These are phyloP conservation scores for Trifolium fragiferum DNA, from an alignment of 306 rosid species.

Conservation along the genomic window DNA sequence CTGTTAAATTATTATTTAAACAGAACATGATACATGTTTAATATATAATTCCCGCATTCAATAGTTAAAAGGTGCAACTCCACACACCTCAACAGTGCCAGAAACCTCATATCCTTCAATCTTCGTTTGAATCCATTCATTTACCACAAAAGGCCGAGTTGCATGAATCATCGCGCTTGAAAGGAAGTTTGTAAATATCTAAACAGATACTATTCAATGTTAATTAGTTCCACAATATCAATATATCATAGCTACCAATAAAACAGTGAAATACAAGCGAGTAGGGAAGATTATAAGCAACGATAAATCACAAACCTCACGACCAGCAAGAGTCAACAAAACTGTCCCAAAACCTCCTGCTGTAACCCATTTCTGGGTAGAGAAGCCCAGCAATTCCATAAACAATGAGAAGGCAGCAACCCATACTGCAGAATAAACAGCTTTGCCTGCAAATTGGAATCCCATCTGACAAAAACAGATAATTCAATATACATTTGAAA, in stretches of 20 bases:
- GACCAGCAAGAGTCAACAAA: conserved; percentile 95
- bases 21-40: conserved; percentile 13
- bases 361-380: conserved; percentile 95
- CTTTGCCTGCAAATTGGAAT: conserved; percentile 92
- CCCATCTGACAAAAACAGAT: conserved; percentile 73
- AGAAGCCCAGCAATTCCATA: conserved; percentile 95
- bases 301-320: conserved; percentile 67
- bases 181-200: conserved; percentile 98
- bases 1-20: conserved; percentile 8
- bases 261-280: conserved; percentile 33
- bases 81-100: conserved; percentile 90
- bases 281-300: conserved; percentile 11
- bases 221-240: conserved; percentile 33
- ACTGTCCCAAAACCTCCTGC: conserved; percentile 99
- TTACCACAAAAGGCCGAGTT: conserved; percentile 90
- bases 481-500: conserved; percentile 31
- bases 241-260: conserved; percentile 15
- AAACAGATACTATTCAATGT: conserved; percentile 36
- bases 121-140: conserved; percentile 97
- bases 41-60: conserved; percentile 23
- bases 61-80: conserved; percentile 34
- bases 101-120: conserved; percentile 97
- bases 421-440: conserved; percentile 93
- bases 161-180: conserved; percentile 96
- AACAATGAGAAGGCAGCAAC: conserved; percentile 90